Conservation (phyloP, 2,329 filamentous ascomycete species). For the Gremmenia infestans region DNA sequence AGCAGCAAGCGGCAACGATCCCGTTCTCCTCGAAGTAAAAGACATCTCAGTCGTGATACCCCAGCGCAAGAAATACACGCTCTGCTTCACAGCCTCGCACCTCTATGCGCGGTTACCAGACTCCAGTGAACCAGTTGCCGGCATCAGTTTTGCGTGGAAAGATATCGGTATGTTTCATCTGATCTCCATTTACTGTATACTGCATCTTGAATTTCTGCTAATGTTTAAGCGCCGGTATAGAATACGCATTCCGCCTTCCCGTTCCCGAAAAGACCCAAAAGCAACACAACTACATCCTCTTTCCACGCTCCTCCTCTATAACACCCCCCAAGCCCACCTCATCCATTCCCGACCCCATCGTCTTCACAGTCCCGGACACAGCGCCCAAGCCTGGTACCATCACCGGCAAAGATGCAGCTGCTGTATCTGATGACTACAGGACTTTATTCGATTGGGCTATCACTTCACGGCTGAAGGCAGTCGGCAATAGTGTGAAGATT, state of each 20-base stretch:
- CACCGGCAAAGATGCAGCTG: constrained; percentile 43
- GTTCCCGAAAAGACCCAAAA: constrained; percentile 61
- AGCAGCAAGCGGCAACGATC: constrained; percentile 38
- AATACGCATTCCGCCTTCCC: constrained; percentile 58
- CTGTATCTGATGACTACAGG: constrained; percentile 55
- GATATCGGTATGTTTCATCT: constrained; percentile 50
- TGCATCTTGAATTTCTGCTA: neutral
- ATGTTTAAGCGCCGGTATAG: constrained; percentile 32
- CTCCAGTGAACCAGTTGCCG: constrained; percentile 46
- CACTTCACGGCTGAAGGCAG: constrained; percentile 45
- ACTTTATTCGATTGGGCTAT: constrained; percentile 59
- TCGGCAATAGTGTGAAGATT: constrained; percentile 44
- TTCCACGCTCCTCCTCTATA: constrained; percentile 49
- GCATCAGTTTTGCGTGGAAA: constrained; percentile 54
- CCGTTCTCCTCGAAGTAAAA: constrained; percentile 54
- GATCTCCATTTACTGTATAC: neutral
- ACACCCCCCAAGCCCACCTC: constrained; percentile 45
- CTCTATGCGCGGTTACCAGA: constrained; percentile 52
- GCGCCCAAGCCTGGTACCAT: constrained; percentile 57
- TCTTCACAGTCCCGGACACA: constrained; percentile 57
- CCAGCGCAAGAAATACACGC: constrained; percentile 62
- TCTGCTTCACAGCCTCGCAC: constrained; percentile 56
- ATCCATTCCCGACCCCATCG: constrained; percentile 48
- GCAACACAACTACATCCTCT: constrained; percentile 61
- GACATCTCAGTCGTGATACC: constrained; percentile 64